phyloP scores from a whole-genome alignment of 805 yeast species.

The Candida sphagnicola region DNA sequence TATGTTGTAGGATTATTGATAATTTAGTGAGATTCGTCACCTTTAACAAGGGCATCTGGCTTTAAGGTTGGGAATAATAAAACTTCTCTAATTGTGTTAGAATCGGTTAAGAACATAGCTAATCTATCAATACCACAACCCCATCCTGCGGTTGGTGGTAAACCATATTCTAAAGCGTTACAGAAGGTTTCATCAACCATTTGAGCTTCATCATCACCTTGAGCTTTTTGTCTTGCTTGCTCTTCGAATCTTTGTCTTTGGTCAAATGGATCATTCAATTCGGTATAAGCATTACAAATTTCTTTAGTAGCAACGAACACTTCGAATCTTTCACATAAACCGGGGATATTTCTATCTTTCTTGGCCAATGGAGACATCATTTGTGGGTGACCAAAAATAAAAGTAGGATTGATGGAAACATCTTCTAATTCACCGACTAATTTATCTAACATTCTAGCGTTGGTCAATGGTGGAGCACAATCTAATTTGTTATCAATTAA shows the following conservation, averaged over 20 bases:
- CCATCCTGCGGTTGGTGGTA: conserved; percentile 99
- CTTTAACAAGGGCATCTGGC: conserved; percentile 62
- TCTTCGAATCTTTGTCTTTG: conserved; percentile 97
- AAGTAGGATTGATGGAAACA: conserved; percentile 92
- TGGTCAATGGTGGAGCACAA: conserved; percentile 90
- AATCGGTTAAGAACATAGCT: conserved; percentile 96
- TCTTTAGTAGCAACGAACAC: conserved; percentile 98
- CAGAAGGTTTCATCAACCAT: conserved; percentile 94
- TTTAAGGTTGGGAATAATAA: conserved; percentile 97
- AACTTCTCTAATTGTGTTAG: conserved; percentile 96
- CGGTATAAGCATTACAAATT: conserved; percentile 97
- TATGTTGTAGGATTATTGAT: no score
- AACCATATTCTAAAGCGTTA: conserved; percentile 95
- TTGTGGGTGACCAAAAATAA: conserved; percentile 98
- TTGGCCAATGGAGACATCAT: conserved; percentile 99
- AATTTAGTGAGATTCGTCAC: conserved; percentile 15
- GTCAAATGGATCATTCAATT: conserved; percentile 97
- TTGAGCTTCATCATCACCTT: conserved; percentile 99
- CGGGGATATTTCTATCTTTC: conserved; percentile 87
- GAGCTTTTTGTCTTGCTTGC: conserved; percentile 97
- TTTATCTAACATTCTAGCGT: conserved; percentile 98
- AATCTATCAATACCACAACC: conserved; percentile 98
- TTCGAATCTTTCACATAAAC: conserved; percentile 97
- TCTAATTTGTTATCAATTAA: conserved; percentile 78
- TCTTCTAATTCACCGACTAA: conserved; percentile 97